phyloP scores from a whole-genome alignment of 2,329 filamentous ascomycete genomes.

The Daldinia sp. region DNA sequence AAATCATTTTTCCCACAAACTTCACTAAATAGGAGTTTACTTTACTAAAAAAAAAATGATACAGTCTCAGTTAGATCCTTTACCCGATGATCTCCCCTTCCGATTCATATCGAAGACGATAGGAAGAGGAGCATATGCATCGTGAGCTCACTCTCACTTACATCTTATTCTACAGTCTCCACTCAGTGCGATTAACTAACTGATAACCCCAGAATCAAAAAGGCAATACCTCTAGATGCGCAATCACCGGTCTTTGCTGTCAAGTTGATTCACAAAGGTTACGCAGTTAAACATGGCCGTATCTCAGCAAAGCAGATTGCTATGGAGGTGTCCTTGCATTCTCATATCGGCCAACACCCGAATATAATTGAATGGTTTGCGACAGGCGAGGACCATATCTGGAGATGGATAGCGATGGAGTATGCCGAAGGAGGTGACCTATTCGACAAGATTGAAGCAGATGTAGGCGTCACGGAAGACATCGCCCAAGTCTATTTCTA shows the following conservation, averaged over 20 bases:
- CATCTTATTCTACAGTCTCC: slow-evolving; percentile 26
- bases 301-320: slow-evolving; percentile 89
- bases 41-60: slow-evolving; percentile 59
- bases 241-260: slow-evolving; percentile 88
- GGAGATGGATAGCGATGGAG: slow-evolving; percentile 99
- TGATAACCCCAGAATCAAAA: slow-evolving; percentile 78
- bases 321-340: slow-evolving; percentile 92
- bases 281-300: slow-evolving; percentile 88
- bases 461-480: slow-evolving; percentile 92
- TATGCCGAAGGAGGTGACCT: slow-evolving; percentile 94
- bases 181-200: slow-evolving; percentile 31
- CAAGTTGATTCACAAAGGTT: slow-evolving; percentile 98
- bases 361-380: slow-evolving; percentile 96
- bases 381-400: slow-evolving; percentile 84
- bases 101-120: slow-evolving; percentile 96
- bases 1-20: slow-evolving; percentile 27
- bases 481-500: slow-evolving; percentile 97
- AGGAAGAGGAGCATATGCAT: slow-evolving; percentile 95
- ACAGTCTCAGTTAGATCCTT: slow-evolving; percentile 87
- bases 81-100: slow-evolving; percentile 89
- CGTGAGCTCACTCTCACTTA: slow-evolving; percentile 68
- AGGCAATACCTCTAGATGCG: slow-evolving; percentile 80
- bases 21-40: slow-evolving; percentile 8
- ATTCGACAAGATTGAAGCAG: slow-evolving; percentile 99
- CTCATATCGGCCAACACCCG: slow-evolving; percentile 86